phyloP scores from a whole-genome alignment of 768 basidiomycete species.

The Leccinum imitatum region DNA sequence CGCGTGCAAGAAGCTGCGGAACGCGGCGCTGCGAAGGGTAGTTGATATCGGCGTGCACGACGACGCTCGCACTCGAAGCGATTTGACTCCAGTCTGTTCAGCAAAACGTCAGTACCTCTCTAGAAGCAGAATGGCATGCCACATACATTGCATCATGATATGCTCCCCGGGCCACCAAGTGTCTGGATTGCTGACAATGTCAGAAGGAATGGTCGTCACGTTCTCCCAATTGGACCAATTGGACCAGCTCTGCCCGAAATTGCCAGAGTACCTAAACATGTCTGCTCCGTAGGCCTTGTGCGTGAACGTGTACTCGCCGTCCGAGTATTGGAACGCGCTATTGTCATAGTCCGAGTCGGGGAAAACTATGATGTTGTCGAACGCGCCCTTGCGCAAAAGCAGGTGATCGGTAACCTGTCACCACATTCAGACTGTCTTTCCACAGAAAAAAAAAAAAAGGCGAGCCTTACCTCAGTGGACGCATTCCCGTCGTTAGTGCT shows the following conservation, averaged over 20 bases:
- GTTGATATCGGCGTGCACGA: conserved; percentile 75
- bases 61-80: conserved; percentile 58
- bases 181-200: conserved; percentile 45
- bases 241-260: conserved; percentile 86
- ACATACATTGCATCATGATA: conserved; percentile 84
- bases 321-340: conserved; percentile 52
- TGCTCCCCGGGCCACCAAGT: conserved; percentile 83
- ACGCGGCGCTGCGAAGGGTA: conserved; percentile 67
- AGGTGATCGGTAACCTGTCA: conserved; percentile 69
- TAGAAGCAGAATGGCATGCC: not conserved
- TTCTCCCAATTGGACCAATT: conserved; percentile 80
- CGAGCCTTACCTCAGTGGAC: conserved; percentile 54
- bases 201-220: conserved; percentile 58
- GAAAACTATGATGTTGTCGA: conserved; percentile 84
- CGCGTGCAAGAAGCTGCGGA: conserved; percentile 85
- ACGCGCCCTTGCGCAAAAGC: conserved; percentile 74
- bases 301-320: conserved; percentile 70
- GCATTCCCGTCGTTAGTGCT: conserved; percentile 39
- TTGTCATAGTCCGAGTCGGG: conserved; percentile 77
- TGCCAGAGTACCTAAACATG: conserved; percentile 80
- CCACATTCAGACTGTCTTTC: conserved; percentile 5
- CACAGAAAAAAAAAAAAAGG: not conserved
- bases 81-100: conserved; percentile 73
- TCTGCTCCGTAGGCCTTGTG: conserved; percentile 88
- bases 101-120: conserved; percentile 3